Evolutionary conservation across 1,139 yeast species (phyloP), one percentile per base, ranked within the genome.

Genomic region (Debaryomyces coudertii): DNA sequence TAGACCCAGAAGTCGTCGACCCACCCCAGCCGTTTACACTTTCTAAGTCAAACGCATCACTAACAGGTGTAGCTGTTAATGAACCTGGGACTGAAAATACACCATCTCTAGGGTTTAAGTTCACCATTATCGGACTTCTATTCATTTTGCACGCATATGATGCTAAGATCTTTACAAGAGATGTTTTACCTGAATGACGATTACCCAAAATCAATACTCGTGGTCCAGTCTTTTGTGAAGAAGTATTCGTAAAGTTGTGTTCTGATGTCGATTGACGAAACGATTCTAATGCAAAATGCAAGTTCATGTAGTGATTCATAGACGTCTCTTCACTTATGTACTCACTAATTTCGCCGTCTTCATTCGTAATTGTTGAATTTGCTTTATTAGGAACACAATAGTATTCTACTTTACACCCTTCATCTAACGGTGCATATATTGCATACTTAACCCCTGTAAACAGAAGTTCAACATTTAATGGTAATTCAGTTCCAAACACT

Each of bases 401-500:
- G 62, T 80, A 82, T 48, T 74, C 74, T 8, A 85, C 44, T 25
- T 64, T 68, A 47, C 83, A 77, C 7, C 87, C 87, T 27, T 61
- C 63, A 4, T 61, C 72, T 65, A 73, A 80, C 70, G 57, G 97
- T 68, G 72, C 78, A 77, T 47, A 93, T 50, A 54, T 82, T 75
- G 57, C 82, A 67, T 61, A 83, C 77, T 66, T 85, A 60, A 49
- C 78, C 22, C 70, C 93, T 77, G 60, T 73, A 60, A 70, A 85
- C 77, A 45, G 76, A 55, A 87, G 77, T 20, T 83, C 87, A 0
- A 79, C 76, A 49, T 87, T 90, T 29, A 76, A 70, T 2, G 97
- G 89, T 28, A 93, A 76, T 61, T 93, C 99, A 2, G 97, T 90
- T 20, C 99, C 99, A 66, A 87, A 90, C 15, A 92, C 78, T 66